Evolutionary conservation across 1,284 basidiomycete genomes (phyloP), one percentile per base, ranked within the genome.

Genomic region (Fomitopsis palustris): DNA sequence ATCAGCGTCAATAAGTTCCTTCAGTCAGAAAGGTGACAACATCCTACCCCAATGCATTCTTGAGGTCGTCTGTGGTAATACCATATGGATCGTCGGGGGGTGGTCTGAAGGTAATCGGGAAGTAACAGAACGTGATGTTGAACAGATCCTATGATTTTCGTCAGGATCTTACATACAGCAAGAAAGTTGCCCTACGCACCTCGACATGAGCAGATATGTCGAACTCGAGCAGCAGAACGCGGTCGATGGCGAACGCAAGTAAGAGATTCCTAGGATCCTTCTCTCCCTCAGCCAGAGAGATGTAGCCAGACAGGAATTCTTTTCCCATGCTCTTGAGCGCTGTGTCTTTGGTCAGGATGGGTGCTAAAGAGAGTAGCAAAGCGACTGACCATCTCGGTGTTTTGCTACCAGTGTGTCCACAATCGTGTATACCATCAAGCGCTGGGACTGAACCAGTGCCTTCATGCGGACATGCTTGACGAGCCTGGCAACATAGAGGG

Each of bases 81-180:
- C 92, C 92, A 72, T 96, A 96, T 3, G 95, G 94, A 69, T 98
- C 96, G 66, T 96, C 91, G 0, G 95, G 92, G 6, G 96, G 95
- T 12, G 96, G 95, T 55, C 92, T 86, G 78, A 98, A 99, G 0
- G 95, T 95, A 65, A 99, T 99, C 1, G 97, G 97, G 75, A 98
- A 99, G 75, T 99, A 99, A 75, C 97, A 99, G 74, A 96, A 99
- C 0, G 90, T 92, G 69, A 98, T 88, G 70, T 99, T 94, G 76
- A 97, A 99, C 60, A 99, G 79, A 59, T 90, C 85, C 93, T 96
- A 67, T 3, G 5, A 31, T 33, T 19, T 53, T 31, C 35, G 37
- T 23, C 3, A 52, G 25, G 16, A 4, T 47, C 27, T 51, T 53
- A 45, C 10, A 56, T 27, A 8, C 35, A n/a, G n/a, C n/a, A 21